Conservation (phyloP, 1,139 yeast species). For the Geotrichum siamense region DNA sequence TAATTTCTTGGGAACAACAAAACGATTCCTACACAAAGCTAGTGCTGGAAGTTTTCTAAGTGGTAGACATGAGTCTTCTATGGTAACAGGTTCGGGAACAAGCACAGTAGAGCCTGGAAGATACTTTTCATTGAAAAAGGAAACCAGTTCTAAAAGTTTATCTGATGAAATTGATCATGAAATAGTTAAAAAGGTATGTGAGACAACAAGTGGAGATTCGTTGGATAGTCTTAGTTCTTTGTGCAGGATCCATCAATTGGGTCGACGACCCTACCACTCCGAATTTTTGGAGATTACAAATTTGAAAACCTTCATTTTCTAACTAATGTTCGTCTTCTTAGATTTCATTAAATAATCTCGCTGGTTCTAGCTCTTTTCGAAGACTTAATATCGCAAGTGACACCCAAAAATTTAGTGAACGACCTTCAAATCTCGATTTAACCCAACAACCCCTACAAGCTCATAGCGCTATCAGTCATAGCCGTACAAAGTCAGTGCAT, state of each 20-base stretch:
- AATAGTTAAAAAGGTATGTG: slow-evolving; percentile 2
- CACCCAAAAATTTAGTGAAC: background rate
- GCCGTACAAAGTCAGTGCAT: background rate
- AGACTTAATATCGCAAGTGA: too few relatives aligned
- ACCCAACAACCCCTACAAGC: background rate
- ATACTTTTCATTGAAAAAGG: background rate
- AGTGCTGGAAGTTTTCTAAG: background rate
- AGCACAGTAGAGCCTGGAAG: background rate
- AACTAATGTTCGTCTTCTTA: background rate
- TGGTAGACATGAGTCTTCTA: too few relatives aligned
- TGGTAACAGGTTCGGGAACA: too few relatives aligned
- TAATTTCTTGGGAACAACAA: background rate
- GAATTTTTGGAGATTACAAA: background rate
- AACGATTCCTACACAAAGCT: background rate
- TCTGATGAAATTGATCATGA: slow-evolving; percentile 3
- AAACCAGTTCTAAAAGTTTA: background rate
- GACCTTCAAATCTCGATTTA: background rate
- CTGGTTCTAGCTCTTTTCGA: background rate
- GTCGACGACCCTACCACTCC: slow-evolving; percentile 2
- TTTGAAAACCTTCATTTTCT: background rate
- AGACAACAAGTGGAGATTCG: background rate
- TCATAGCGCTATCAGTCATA: background rate
- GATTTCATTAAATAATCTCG: slow-evolving; percentile 3
- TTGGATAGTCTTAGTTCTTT: background rate
- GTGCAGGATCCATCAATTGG: background rate